These are phyloP conservation scores for Gymnopilus dilepis DNA, from an alignment of 768 basidiomycete species.

Conservation along the genomic window DNA sequence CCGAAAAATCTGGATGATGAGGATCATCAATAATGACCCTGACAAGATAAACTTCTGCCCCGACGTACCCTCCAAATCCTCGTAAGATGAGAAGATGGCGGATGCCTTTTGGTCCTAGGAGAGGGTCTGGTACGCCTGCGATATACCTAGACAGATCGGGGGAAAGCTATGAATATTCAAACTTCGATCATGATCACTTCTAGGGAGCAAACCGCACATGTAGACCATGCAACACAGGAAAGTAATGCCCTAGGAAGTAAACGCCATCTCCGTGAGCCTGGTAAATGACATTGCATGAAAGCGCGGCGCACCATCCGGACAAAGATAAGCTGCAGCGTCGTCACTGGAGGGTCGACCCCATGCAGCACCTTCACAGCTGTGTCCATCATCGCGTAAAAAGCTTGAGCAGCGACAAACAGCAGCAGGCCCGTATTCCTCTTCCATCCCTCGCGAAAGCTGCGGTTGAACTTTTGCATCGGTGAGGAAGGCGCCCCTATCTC, in stretches of 20 bases:
- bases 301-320: conserved; percentile 7
- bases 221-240: conserved; percentile 56
- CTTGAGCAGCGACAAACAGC: conserved; percentile 56
- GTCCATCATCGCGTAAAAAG: conserved; percentile 64
- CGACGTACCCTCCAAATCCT: conserved; percentile 62
- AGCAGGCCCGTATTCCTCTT: conserved; percentile 59
- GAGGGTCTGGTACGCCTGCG: conserved; percentile 46
- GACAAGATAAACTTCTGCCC: background rate
- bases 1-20: conserved; percentile 67
- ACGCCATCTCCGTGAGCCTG: too few species aligned
- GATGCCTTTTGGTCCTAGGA: conserved; percentile 72
- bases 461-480: background rate
- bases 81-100: conserved; percentile 58
- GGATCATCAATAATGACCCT: background rate
- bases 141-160: conserved; percentile 5
- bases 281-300: background rate
- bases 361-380: conserved; percentile 65
- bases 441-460: conserved; percentile 12
- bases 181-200: too few species aligned
- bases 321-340: conserved; percentile 44
- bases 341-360: conserved; percentile 57
- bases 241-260: background rate
- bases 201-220: conserved; percentile 31
- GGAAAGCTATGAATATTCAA: background rate
- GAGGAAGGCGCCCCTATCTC: background rate